Evolutionary conservation across 345 rosid species (phyloP).

Genomic region (Lepidium africanum): DNA sequence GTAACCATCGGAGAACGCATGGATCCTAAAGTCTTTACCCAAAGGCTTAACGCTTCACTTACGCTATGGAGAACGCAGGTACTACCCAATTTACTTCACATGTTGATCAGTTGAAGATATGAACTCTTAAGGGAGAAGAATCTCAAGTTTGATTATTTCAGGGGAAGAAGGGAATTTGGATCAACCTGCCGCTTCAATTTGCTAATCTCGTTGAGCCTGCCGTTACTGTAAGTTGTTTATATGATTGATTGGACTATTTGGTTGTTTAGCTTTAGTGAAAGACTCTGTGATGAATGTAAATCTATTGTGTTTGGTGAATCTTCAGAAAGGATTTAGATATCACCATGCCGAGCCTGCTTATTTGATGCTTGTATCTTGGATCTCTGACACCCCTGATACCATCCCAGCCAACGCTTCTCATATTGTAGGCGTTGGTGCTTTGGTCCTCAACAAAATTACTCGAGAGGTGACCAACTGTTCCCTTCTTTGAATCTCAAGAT

Average conservation of each 20-base stretch:
- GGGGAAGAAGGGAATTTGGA: slow-evolving; percentile 78
- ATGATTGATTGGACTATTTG: background rate
- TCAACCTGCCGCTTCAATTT: slow-evolving; percentile 45
- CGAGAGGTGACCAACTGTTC: slow-evolving; percentile 35
- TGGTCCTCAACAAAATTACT: slow-evolving; percentile 41
- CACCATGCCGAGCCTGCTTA: slow-evolving; percentile 66
- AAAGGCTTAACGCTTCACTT: slow-evolving; percentile 46
- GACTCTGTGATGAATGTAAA: background rate
- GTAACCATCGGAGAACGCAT: slow-evolving; percentile 36
- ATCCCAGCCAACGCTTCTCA: slow-evolving; percentile 70
- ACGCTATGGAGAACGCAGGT: slow-evolving; percentile 51
- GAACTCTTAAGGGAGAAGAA: background rate
- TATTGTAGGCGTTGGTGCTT: slow-evolving; percentile 62
- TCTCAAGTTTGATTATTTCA: slow-evolving; percentile 9
- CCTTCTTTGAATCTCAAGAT: background rate
- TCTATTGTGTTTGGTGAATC: background rate
- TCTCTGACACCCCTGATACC: slow-evolving; percentile 32
- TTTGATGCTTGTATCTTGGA: slow-evolving; percentile 72
- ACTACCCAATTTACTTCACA: background rate
- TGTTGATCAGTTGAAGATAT: background rate
- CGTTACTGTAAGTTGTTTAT: slow-evolving; percentile 12
- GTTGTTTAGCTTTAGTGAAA: background rate
- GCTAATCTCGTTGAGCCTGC: slow-evolving; percentile 47
- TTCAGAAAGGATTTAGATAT: slow-evolving; percentile 59
- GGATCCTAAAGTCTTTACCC: slow-evolving; percentile 36